Evolutionary conservation across 2,329 filamentous ascomycete genomes (phyloP), one percentile per base, ranked within the genome.

Genomic region (Alternaria postmessia): DNA sequence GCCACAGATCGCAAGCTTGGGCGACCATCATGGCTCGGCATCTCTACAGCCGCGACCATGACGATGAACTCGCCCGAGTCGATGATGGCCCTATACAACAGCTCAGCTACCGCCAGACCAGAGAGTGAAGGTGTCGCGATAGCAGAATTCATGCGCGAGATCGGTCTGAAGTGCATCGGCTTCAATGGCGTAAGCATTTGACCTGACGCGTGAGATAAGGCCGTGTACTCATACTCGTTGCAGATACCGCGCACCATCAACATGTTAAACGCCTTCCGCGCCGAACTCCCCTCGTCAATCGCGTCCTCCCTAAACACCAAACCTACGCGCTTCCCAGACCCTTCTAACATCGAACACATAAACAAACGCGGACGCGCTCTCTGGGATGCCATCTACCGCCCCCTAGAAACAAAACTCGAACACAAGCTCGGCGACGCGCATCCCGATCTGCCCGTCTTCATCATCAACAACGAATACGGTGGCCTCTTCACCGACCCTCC

Each of bases 11-110:
- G 67, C 5, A 72, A 71, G 38, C 66, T 78, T 1, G 71, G 72
- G 1, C 68, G 73, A 5, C 75, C 75, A 22, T 76, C 75, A 70
- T 78, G 75, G 75, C 72, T 78, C n/a, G 69, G 73, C 26, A 66
- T 78, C 18, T 70, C 70, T 9, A 90, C 92, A 1, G 92, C 92
- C 32, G 89, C 92, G 18, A 93, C 91, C 2, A 91, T 94, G 81
- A 95, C 92, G 1, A 88, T 95, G 82, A 95, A 96, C 81, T 93
- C 91, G 2, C 92, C 92, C 24, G 89, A 91, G 58, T 90, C 91
- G 3, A 86, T 94, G 66, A 80, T 86, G 4, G 79, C 85, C 22
- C 85, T 94, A 12, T 89, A 88, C 79, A 72, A 84, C 47, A 70
- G 81, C 20, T 69, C 57, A 20, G 75, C 60, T 44, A 64, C 59